Evolutionary conservation across 768 basidiomycete genomes (phyloP).

Genomic region (Kwoniella sp.): DNA sequence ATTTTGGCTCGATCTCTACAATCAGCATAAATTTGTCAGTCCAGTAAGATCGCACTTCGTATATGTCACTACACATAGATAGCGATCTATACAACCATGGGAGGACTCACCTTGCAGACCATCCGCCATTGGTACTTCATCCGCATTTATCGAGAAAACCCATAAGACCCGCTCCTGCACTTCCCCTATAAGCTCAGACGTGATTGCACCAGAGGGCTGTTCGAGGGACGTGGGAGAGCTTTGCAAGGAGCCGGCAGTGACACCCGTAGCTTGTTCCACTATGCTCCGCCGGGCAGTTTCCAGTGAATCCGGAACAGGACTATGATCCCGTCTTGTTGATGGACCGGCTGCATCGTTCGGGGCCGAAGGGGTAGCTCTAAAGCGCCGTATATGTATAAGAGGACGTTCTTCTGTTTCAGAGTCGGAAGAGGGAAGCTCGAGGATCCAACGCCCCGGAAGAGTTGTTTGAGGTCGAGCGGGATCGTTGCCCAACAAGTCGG

Average conservation of each 20-base stretch:
- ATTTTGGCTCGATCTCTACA: constrained; percentile 13
- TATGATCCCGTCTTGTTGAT: neutral
- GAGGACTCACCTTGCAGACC: constrained; percentile 14
- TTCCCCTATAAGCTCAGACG: neutral
- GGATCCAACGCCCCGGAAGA: constrained; percentile 30
- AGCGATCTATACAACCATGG: no score
- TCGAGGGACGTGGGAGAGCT: neutral
- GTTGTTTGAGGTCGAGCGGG: constrained; percentile 18
- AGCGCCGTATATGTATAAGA: constrained; percentile 22
- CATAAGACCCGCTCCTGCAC: neutral
- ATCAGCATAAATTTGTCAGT: no score
- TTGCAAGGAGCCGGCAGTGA: constrained; percentile 8
- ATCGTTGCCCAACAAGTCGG: constrained; percentile 3
- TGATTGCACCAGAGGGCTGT: neutral
- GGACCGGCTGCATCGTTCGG: neutral
- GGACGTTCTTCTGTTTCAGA: neutral
- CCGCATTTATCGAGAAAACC: constrained; percentile 3
- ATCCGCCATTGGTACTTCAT: constrained; percentile 1
- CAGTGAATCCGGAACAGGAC: constrained; percentile 14
- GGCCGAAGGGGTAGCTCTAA: neutral
- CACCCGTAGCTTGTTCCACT: neutral
- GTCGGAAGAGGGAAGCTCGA: constrained; percentile 26
- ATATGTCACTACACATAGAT: no score
- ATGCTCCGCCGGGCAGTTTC: constrained; percentile 29
- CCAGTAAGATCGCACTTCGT: no score